A percentile compares a stretch with the other conserved stretches of the same genome.
These are phyloP conservation scores for Quercus phellos DNA, from an alignment of 331 rosid genomes.

Conservation along the genomic window DNA sequence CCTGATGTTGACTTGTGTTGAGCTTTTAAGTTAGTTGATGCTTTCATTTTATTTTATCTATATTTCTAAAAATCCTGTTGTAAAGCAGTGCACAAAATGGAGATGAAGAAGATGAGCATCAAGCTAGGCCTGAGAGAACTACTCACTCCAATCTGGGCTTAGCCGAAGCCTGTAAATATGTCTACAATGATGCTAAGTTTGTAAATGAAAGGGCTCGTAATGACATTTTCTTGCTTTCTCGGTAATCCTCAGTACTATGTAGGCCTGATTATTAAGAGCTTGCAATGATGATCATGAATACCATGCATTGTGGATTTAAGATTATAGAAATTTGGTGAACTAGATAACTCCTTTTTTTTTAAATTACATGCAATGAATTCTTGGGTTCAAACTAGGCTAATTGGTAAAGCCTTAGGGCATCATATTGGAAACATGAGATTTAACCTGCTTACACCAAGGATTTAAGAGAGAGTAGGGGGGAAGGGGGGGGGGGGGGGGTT, in stretches of 20 bases:
- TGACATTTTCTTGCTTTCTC: conserved; percentile 72
- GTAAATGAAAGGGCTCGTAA: conserved; percentile 71
- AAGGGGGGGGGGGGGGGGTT: rapidly evolving
- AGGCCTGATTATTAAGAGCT: conserved; percentile 9
- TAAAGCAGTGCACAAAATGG: conserved; percentile 41
- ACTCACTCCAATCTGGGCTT: conserved; percentile 42
- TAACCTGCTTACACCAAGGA: too few relatives aligned
- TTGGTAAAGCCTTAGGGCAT: too few relatives aligned
- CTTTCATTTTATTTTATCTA: neutral
- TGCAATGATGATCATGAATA: conserved; percentile 1
- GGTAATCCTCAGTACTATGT: conserved; percentile 46
- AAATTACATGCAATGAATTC: too few relatives aligned
- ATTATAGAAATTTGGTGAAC: neutral
- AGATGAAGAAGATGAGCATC: conserved; percentile 40
- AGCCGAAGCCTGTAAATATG: conserved; percentile 74
- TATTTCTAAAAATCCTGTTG: conserved; percentile 16
- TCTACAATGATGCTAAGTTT: conserved; percentile 69
- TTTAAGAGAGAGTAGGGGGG: too few relatives aligned
- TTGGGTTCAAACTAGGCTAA: too few relatives aligned
- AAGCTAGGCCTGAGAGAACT: conserved; percentile 5
- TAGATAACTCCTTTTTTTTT: neutral
- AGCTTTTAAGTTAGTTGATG: neutral
- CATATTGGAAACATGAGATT: too few relatives aligned
- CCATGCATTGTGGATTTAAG: neutral
- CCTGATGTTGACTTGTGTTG: conserved; percentile 6